A percentile compares a stretch with the other conserved stretches of the same genome.
These are phyloP conservation scores for Neofusicoccum cordaticola DNA, from an alignment of 2,329 filamentous ascomycete species.

Conservation along the genomic window DNA sequence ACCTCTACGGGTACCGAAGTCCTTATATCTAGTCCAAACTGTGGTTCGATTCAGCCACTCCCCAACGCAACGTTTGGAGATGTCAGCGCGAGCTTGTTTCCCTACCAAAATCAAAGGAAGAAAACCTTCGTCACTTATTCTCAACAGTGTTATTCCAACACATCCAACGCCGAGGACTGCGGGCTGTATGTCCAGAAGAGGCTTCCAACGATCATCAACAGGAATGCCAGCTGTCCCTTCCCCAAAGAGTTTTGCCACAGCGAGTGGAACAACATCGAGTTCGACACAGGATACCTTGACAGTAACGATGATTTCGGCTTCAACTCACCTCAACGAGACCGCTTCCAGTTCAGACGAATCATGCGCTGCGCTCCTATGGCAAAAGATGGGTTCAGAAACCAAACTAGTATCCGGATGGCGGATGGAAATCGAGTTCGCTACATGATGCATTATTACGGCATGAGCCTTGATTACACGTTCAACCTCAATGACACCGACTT, in stretches of 20 bases:
- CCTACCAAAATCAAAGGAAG: not conserved
- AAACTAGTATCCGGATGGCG: no score
- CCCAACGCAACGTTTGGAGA: slow-evolving; percentile 19
- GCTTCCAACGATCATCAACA: slow-evolving; percentile 3
- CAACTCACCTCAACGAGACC: slow-evolving; percentile 21
- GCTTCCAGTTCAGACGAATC: slow-evolving; percentile 12
- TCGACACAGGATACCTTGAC: slow-evolving; percentile 24
- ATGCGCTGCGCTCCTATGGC: slow-evolving; percentile 18
- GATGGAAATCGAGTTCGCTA: no score
- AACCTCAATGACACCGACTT: no score
- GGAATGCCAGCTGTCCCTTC: slow-evolving; percentile 20
- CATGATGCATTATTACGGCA: no score
- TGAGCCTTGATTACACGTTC: no score
- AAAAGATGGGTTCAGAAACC: slow-evolving; percentile 8
- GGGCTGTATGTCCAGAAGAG: slow-evolving; percentile 7
- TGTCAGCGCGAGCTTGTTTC: not conserved
- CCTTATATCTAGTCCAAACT: slow-evolving; percentile 1
- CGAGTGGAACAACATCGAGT: slow-evolving; percentile 18
- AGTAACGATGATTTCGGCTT: slow-evolving; percentile 23
- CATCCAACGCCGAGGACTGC: not conserved
- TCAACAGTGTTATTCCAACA: slow-evolving; percentile 15
- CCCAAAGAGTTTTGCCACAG: slow-evolving; percentile 14
- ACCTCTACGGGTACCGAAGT: slow-evolving; percentile 21
- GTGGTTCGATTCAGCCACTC: not conserved
- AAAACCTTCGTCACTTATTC: not conserved